These are phyloP conservation scores for Aspergillus ochraceoroseus DNA, from an alignment of 2,329 filamentous ascomycete species.

Conservation along the genomic window DNA sequence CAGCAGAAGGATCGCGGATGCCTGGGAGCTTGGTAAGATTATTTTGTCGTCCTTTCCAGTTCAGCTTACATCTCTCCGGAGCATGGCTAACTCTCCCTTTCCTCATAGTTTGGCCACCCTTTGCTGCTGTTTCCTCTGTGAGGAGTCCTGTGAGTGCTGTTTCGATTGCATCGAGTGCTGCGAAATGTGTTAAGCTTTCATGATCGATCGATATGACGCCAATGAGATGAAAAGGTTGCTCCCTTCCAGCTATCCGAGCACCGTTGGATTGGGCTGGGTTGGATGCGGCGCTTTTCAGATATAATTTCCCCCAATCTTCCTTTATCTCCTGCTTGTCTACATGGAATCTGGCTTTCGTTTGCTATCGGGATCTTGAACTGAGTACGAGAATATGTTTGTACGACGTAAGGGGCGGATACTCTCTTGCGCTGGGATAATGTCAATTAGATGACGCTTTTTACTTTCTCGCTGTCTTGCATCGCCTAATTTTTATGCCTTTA, in stretches of 20 bases:
- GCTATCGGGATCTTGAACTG: too few relatives aligned
- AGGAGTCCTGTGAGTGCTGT: conserved; percentile 61
- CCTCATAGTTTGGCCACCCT: conserved; percentile 48
- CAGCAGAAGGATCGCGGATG: conserved; percentile 50
- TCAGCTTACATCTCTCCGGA: too few relatives aligned
- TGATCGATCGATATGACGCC: conserved; percentile 22
- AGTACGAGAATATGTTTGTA: too few relatives aligned
- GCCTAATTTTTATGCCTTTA: too few relatives aligned
- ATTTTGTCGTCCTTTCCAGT: neutral
- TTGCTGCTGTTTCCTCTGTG: conserved; percentile 61
- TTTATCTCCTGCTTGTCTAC: neutral
- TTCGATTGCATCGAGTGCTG: conserved; percentile 57
- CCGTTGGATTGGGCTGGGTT: conserved; percentile 12
- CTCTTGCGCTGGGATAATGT: too few relatives aligned
- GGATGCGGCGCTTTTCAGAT: conserved; percentile 13
- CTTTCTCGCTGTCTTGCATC: too few relatives aligned
- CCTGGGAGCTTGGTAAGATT: conserved; percentile 48
- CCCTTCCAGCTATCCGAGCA: conserved; percentile 13
- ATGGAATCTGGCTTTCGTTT: neutral
- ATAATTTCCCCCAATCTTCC: neutral
- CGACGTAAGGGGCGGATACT: too few relatives aligned
- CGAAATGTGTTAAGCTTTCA: conserved; percentile 33
- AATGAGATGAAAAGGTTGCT: conserved; percentile 22
- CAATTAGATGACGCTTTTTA: too few relatives aligned
- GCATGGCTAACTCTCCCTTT: neutral